These are phyloP conservation scores for Sporothrix humicola DNA, from an alignment of 2,329 filamentous ascomycete genomes.

Conservation along the genomic window DNA sequence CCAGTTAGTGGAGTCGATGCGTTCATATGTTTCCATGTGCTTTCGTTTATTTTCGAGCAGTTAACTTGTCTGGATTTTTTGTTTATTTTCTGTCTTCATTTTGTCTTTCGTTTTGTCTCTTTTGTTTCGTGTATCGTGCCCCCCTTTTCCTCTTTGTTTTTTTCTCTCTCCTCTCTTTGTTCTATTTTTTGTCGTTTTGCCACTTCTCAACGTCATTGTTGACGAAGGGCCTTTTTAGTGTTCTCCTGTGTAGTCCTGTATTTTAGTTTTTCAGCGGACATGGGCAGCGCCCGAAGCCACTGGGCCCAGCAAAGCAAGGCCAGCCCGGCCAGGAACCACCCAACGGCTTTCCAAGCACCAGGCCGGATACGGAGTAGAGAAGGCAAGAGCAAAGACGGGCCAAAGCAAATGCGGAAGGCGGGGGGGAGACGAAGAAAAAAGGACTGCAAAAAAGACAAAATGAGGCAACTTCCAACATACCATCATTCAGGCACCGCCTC, in stretches of 20 bases:
- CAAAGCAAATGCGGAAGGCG: background rate
- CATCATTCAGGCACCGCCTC: background rate
- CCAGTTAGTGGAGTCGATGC: background rate
- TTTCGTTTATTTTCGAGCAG: background rate
- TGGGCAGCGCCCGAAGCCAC: too few species aligned
- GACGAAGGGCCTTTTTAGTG: background rate
- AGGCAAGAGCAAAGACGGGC: background rate
- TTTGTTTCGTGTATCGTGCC: background rate
- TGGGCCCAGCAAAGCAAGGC: too few species aligned
- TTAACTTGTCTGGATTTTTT: background rate
- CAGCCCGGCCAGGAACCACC: too few species aligned
- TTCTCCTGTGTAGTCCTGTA: background rate
- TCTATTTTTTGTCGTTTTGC: conserved; percentile 14
- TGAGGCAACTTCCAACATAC: conserved; percentile 7
- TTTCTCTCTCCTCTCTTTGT: background rate
- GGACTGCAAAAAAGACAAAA: background rate
- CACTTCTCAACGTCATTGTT: conserved; percentile 6
- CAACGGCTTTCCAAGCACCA: background rate
- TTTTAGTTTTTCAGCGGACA: too few species aligned
- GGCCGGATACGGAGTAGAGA: background rate
- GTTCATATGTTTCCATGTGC: background rate
- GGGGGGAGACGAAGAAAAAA: background rate
- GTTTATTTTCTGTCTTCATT: background rate
- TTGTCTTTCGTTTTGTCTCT: background rate
- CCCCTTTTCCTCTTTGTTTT: background rate